A percentile compares a stretch with the other conserved stretches of the same genome.
phyloP scores from a whole-genome alignment of 2,329 filamentous ascomycete genomes.

The Fusarium miscanthi region DNA sequence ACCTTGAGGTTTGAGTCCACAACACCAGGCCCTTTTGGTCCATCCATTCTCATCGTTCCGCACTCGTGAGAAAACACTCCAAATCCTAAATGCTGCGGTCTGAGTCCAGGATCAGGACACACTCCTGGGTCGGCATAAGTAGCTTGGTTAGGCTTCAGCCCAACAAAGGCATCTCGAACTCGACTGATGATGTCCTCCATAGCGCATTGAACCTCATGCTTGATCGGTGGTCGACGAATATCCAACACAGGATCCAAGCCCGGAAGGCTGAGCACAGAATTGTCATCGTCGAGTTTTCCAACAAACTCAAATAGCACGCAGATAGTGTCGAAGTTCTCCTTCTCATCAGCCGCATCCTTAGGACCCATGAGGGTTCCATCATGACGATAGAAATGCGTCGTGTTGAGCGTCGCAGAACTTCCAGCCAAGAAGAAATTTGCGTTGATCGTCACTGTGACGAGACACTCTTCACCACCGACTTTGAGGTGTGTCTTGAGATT shows the following conservation, averaged over 20 bases:
- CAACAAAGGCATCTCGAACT: conserved; percentile 13
- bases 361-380: conserved; percentile 15
- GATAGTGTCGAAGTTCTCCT: conserved; percentile 29
- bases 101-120: background rate
- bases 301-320: conserved; percentile 33
- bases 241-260: conserved; percentile 23
- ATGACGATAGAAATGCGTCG: conserved; percentile 21
- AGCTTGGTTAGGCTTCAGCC: background rate
- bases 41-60: conserved; percentile 35
- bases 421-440: conserved; percentile 35
- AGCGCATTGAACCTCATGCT: conserved; percentile 7
- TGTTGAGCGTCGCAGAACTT: conserved; percentile 26
- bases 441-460: conserved; percentile 32
- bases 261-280: conserved; percentile 19
- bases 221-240: conserved; percentile 9
- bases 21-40: background rate
- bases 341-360: conserved; percentile 3
- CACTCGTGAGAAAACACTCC: conserved; percentile 34
- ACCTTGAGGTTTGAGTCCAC: conserved; percentile 21
- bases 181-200: conserved; percentile 12
- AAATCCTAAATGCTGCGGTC: conserved; percentile 28
- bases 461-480: conserved; percentile 7
- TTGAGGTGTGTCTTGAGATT: conserved; percentile 28
- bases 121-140: background rate
- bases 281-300: background rate